Base-by-base conservation (phyloP, 208 protist genomes). In the Leishmania guyanensis region DNA sequence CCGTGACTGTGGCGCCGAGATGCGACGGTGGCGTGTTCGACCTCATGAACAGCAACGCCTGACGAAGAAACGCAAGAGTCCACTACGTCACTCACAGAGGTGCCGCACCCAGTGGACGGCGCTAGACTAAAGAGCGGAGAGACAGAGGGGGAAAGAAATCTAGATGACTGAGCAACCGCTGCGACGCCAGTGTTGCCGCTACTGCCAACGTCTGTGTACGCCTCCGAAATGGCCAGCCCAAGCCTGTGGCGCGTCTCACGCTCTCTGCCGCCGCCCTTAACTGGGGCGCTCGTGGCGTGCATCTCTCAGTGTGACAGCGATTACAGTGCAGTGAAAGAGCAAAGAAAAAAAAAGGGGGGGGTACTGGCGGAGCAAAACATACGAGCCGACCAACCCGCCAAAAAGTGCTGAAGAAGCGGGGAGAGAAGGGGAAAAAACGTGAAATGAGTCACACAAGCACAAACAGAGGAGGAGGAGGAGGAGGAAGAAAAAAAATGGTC, bases 111-210 rank as follows among this genome's bases (percentile, higher is more conserved):
- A 3, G 46, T 78, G 33, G 51, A 14, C 53, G 62, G 65, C 10
- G 62, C 79, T 0, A 78, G 36, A 36, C 72, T 77, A 36, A 64
- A 72, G 20, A 78, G 51, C 26, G 60, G 62, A 29, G 46, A 78
- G 17, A 33, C 64, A 8, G 73, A 74, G 20, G 72, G 75, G 33
- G 60, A 78, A 43, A 39, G 29, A 54, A 73, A 78, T 1, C 33
- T 33, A 43, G n/a, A 1, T 0, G 39, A 5, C 36, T 17, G 72
- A 16, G 22, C 2, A 5, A 5, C 72, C 43, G 29, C 43, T 22
- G 26, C 29, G 3, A 17, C 20, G 22, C 39, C 54, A 68, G 3
- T 53, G 16, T n/a, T 64, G 70, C 29, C 29, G 75, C 33, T 43
- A 43, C 20, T 43, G 17, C 39, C 70, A 50, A 58, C 1, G 6